Evolutionary conservation across 139 green algal species (phyloP).

Genomic region (Tetraselmis striata): DNA sequence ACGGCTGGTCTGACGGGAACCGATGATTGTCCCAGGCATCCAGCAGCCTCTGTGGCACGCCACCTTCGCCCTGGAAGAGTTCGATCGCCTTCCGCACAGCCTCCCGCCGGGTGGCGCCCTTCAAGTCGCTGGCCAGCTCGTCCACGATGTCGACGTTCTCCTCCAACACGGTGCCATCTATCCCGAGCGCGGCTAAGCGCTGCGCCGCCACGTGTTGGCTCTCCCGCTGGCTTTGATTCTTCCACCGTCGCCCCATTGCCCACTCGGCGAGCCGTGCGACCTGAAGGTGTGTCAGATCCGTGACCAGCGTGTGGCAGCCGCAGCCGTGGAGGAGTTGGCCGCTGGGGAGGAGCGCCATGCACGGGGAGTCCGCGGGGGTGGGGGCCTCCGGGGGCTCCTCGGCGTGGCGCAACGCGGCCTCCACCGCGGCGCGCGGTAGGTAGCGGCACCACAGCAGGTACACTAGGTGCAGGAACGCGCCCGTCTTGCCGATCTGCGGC

Average conservation of each 20-base stretch:
- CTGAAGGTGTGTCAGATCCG: background rate
- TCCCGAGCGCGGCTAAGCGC: background rate
- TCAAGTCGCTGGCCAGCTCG: background rate
- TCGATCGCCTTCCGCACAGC: background rate
- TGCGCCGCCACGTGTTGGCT: background rate
- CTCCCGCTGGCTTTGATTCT: background rate
- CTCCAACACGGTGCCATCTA: background rate
- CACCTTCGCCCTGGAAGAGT: background rate
- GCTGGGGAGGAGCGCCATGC: background rate
- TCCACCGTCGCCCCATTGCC: background rate
- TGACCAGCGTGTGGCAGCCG: no score
- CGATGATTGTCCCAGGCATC: background rate
- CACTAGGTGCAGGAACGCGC: background rate
- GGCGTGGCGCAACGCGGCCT: background rate
- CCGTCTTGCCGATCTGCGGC: background rate
- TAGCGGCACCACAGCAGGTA: background rate
- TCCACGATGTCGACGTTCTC: background rate
- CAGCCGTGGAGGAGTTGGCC: background rate
- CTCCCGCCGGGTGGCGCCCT: background rate
- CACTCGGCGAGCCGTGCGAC: background rate
- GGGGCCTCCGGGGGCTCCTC: no score
- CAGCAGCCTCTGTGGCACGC: background rate
- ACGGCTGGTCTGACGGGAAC: background rate
- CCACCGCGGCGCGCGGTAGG: background rate
- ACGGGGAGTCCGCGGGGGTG: background rate